Base-by-base conservation (phyloP, 768 basidiomycete genomes). In the Tremella mesenterica region DNA sequence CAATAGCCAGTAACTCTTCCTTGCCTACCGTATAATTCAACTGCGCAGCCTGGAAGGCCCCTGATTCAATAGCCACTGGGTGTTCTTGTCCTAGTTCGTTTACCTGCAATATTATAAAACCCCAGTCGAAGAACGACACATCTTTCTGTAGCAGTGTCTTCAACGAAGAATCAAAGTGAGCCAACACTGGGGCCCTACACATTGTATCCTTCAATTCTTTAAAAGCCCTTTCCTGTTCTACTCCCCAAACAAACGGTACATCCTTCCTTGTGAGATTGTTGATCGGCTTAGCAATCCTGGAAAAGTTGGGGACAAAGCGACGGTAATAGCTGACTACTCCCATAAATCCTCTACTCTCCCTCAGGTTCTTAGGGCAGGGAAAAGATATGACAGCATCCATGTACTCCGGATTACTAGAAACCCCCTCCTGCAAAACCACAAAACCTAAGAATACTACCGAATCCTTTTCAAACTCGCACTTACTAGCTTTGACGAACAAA, bases 1-100 rank as follows among this genome's bases (percentile, higher is more conserved):
- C 54, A 1, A 62, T 58, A 2, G 60, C 54, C n/a, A 59, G 30
- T 14, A 58, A 51, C 33, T 62, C 60, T 38, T 56, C 46, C 38
- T 59, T 58, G 54, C 79, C 74, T n/a, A 78, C 75, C 12, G 78
- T 67, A 54, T 81, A 81, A 59, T 81, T 81, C 0, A 64, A 27
- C 59, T 82, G 75, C 0, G 76, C 63, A 0, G 53, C 26, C 7
- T 53, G 58, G 21, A 63, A 50, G 18, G 29, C 38, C 20, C 61
- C 27, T n/a, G 54, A 59, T 31, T 50, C 49, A 25, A 59, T 48
- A 12, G 48, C 58, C 5, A 63, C 43, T 26, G 61, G 61, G 39
- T 59, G 52, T 48, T 47, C n/a, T 26, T 31, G 33, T 23, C 27
- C 23, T 14, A 7, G n/a, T 21, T 16, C n/a, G n/a, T 46, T 30